These are phyloP conservation scores for Irpex sp. DNA, from an alignment of 1,284 basidiomycete species.

Conservation along the genomic window DNA sequence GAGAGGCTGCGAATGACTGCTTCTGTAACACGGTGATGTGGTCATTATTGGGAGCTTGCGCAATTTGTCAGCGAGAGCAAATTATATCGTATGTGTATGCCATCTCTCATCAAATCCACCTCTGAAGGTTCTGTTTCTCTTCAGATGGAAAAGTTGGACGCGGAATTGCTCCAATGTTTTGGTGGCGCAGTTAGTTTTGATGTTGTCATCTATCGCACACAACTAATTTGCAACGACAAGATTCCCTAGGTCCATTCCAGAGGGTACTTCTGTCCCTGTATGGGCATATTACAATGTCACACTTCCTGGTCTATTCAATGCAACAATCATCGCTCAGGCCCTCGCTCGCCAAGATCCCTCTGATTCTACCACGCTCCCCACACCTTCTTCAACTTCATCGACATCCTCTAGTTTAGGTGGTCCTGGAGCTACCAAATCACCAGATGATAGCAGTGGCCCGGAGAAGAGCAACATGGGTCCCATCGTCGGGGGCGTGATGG, in stretches of 20 bases:
- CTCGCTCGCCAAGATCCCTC: background rate
- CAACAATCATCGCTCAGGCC: background rate
- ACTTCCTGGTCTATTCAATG: background rate
- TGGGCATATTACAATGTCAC: background rate
- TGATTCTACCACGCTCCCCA: background rate
- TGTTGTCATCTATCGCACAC: too few relatives aligned
- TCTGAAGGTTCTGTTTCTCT: background rate
- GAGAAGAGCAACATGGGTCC: background rate
- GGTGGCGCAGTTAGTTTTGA: background rate
- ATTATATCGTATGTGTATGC: background rate
- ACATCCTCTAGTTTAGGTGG: background rate
- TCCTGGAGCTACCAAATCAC: background rate
- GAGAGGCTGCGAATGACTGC: background rate
- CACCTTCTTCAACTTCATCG: background rate
- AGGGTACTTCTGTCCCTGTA: background rate
- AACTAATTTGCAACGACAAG: background rate
- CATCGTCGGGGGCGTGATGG: background rate
- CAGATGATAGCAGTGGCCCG: background rate
- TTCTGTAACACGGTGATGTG: background rate
- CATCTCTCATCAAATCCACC: background rate
- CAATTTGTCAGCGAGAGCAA: background rate
- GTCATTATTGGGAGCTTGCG: background rate
- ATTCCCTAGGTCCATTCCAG: background rate
- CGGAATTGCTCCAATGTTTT: background rate
- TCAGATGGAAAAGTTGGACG: background rate